These are phyloP conservation scores for Podaxis sp. DNA, from an alignment of 768 basidiomycete species.

Conservation along the genomic window DNA sequence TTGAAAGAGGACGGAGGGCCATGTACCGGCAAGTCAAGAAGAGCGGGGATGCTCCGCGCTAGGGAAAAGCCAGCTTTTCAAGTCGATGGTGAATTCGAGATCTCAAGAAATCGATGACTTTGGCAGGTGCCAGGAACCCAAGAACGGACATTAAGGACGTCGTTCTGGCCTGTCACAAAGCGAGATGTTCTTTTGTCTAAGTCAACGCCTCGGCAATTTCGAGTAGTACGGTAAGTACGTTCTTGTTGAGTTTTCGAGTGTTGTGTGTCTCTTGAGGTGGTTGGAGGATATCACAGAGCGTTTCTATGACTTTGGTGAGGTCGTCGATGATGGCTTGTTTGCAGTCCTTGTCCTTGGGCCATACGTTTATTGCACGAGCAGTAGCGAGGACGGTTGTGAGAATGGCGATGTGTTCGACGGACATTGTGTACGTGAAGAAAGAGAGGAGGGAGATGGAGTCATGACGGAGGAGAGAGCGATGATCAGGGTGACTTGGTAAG, in stretches of 20 bases:
- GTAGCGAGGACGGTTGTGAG: constrained; percentile 18
- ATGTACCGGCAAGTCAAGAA: too few species aligned
- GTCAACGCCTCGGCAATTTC: constrained; percentile 22
- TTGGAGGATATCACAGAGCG: constrained; percentile 20
- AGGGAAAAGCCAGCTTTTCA: too few species aligned
- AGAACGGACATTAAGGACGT: constrained; percentile 14
- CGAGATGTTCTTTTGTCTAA: constrained; percentile 21
- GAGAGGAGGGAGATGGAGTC: background rate
- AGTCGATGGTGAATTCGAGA: too few species aligned
- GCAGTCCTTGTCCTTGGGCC: constrained; percentile 19
- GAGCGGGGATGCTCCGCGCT: too few species aligned
- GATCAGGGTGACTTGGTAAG: background rate
- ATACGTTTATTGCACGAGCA: constrained; percentile 16
- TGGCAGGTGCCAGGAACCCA: constrained; percentile 23
- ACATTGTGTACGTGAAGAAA: constrained; percentile 1
- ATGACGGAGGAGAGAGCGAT: background rate
- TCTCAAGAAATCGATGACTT: constrained; percentile 20
- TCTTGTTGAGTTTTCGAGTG: constrained; percentile 17
- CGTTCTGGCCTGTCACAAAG: constrained; percentile 19
- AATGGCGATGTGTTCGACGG: constrained; percentile 18
- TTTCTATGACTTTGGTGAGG: constrained; percentile 19
- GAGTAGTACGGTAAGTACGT: background rate
- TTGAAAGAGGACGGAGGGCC: too few species aligned
- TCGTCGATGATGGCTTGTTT: constrained; percentile 19
- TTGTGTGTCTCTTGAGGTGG: constrained; percentile 18